phyloP scores from a whole-genome alignment of 164 flowering plant species.

The Buxus sempervirens region DNA sequence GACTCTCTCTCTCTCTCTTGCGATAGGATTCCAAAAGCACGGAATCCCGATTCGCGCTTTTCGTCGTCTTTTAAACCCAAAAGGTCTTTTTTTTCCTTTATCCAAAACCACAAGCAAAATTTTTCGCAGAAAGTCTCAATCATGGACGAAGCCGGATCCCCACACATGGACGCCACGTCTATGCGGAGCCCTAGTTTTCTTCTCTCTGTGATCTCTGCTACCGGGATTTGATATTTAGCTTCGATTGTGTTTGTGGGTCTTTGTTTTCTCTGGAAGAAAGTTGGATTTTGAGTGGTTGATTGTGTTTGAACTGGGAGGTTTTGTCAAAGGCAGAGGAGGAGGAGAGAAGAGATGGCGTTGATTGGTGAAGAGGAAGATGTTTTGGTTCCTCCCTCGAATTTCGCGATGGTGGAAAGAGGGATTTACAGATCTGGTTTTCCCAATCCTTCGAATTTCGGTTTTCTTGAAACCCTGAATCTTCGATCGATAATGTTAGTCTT shows the following conservation, averaged over 20 bases:
- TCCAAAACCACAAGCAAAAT: no score
- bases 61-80: no score
- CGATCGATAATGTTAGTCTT: slow-evolving; percentile 49
- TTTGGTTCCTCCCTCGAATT: slow-evolving; percentile 46
- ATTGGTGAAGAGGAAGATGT: slow-evolving; percentile 20
- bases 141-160: neutral
- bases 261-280: neutral
- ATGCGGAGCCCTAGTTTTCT: neutral
- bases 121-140: neutral
- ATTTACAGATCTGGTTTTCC: slow-evolving; percentile 57
- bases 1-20: no score
- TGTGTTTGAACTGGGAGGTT: neutral
- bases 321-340: neutral
- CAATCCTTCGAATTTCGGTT: slow-evolving; percentile 34
- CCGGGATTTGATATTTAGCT: neutral
- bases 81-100: neutral
- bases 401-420: slow-evolving; percentile 59
- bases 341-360: slow-evolving; percentile 20
- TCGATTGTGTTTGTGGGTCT: no score
- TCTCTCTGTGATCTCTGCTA: neutral
- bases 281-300: no score
- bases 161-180: neutral
- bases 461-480: slow-evolving; percentile 51
- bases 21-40: no score
- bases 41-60: no score